Evolutionary conservation across 352 stramenopile genomes (phyloP).

Genomic region (Halophytophthora batemanensis): DNA sequence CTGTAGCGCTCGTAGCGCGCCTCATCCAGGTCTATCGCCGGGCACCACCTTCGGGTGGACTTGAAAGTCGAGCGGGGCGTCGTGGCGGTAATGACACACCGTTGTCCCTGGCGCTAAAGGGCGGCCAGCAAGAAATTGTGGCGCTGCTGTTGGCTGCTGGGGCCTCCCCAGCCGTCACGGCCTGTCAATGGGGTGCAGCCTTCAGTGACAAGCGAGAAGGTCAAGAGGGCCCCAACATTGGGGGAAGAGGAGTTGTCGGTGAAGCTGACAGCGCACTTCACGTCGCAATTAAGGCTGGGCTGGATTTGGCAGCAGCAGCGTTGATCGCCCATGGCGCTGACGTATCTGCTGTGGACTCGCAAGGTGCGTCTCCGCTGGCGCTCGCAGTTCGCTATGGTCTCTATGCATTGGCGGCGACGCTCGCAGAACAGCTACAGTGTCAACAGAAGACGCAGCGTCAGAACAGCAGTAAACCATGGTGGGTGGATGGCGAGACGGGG

Average conservation of each 20-base stretch:
- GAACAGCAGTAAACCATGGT: conserved; percentile 19
- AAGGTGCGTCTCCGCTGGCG: conserved; percentile 35
- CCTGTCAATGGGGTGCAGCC: conserved; percentile 25
- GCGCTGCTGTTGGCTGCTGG: conserved; percentile 39
- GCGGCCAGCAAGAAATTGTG: conserved; percentile 48
- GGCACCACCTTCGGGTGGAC: conserved; percentile 17
- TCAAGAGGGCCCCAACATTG: conserved; percentile 8
- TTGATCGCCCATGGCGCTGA: conserved; percentile 49
- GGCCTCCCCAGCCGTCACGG: conserved; percentile 23
- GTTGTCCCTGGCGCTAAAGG: conserved; percentile 56
- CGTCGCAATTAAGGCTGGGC: conserved; percentile 53
- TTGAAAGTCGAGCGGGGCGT: conserved; percentile 23
- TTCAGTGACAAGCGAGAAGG: conserved; percentile 17
- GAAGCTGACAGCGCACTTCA: conserved; percentile 49
- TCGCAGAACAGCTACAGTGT: conserved; percentile 14
- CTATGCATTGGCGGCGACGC: conserved; percentile 42
- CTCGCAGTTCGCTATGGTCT: conserved; percentile 61
- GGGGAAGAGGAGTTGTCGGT: conserved; percentile 12
- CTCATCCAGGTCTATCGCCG: conserved; percentile 51
- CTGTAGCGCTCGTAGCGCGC: conserved; percentile 33
- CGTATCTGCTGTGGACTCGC: conserved; percentile 35
- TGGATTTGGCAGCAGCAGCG: conserved; percentile 35
- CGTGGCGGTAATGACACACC: conserved; percentile 50
- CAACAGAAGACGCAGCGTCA: conserved; percentile 21
- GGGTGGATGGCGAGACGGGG: conserved; percentile 51